Evolutionary conservation across 2,329 filamentous ascomycete species (phyloP).

Genomic region (Cytospora chrysosperma): DNA sequence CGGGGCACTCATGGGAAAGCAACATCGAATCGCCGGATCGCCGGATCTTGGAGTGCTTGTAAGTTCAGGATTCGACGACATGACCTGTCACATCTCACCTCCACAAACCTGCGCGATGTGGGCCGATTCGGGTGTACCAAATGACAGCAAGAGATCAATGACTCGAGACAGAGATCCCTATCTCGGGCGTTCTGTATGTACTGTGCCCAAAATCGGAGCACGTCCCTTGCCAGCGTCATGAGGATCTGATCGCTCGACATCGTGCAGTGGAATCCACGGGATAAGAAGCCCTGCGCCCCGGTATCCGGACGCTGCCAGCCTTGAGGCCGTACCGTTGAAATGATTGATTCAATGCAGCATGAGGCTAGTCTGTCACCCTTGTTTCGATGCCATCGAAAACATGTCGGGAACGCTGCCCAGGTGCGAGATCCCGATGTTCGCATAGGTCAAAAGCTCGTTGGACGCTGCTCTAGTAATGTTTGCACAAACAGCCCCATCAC

Average conservation of each 20-base stretch:
- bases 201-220: neutral
- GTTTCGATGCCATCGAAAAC: neutral
- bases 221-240: neutral
- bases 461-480: neutral
- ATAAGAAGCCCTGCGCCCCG: neutral
- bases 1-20: conserved; percentile 4
- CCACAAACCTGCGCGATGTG: neutral
- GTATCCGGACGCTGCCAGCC: neutral
- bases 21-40: neutral
- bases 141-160: conserved; percentile 5
- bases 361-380: neutral
- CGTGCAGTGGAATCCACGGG: neutral
- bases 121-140: conserved; percentile 2
- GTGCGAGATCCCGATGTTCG: neutral
- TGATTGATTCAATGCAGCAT: neutral
- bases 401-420: neutral
- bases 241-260: neutral
- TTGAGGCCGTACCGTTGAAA: neutral
- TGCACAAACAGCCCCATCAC: neutral
- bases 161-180: neutral
- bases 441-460: conserved; percentile 1
- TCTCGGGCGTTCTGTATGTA: neutral
- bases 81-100: conserved; percentile 14
- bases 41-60: conserved; percentile 13
- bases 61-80: conserved; percentile 11